Evolutionary conservation across 83 land plant genomes (phyloP).

Genomic region (Isoetes engelmannii): DNA sequence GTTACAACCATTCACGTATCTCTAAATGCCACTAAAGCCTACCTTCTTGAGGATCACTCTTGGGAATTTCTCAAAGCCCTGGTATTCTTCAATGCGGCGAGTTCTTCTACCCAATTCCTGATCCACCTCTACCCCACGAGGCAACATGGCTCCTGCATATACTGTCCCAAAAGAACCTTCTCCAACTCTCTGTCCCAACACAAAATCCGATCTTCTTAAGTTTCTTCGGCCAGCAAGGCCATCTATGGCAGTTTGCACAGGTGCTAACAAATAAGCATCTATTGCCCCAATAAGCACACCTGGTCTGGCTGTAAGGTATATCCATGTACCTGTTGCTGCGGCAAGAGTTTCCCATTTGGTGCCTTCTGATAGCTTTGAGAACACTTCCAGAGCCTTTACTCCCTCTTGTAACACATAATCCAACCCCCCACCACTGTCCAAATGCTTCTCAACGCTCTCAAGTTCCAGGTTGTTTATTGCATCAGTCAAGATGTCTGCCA

Average conservation of each 20-base stretch:
- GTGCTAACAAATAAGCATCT: slow-evolving; percentile 86
- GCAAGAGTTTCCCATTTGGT: slow-evolving; percentile 16
- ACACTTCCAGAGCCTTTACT: background rate
- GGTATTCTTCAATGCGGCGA: slow-evolving; percentile 42
- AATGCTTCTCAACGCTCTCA: no score
- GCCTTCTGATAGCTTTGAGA: slow-evolving; percentile 20
- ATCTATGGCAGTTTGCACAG: slow-evolving; percentile 63
- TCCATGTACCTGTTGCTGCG: slow-evolving; percentile 30
- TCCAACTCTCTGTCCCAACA: slow-evolving; percentile 66
- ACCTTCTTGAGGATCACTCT: slow-evolving; percentile 92
- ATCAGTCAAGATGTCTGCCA: no score
- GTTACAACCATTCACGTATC: no score
- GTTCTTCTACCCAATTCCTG: slow-evolving; percentile 37
- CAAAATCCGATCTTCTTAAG: slow-evolving; percentile 65
- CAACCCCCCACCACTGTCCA: no score
- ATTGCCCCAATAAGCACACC: slow-evolving; percentile 85
- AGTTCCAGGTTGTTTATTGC: no score
- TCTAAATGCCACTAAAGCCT: background rate
- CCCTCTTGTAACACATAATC: no score
- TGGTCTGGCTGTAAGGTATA: slow-evolving; percentile 86
- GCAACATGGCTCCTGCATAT: slow-evolving; percentile 72
- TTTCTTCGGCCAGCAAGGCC: slow-evolving; percentile 52
- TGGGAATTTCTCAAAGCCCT: slow-evolving; percentile 45
- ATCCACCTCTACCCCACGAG: slow-evolving; percentile 47
- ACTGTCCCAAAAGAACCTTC: slow-evolving; percentile 98